Evolutionary conservation across 805 yeast genomes (phyloP), one percentile per base, ranked within the genome.

Genomic region (Ogataea nakhonphanomensis): DNA sequence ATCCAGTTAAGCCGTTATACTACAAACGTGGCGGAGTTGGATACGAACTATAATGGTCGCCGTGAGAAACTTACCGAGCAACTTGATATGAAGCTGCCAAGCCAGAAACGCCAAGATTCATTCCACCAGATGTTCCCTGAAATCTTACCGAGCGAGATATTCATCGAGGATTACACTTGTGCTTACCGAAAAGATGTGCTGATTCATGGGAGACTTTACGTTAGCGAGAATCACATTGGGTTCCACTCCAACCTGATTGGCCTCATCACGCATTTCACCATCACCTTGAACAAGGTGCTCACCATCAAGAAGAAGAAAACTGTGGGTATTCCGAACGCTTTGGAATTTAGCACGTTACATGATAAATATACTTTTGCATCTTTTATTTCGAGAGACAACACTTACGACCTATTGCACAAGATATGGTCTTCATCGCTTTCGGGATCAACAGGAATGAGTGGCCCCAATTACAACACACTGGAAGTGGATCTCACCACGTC

Each of bases 181-280:
- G 89, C 89, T 0, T 65, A 74, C 23, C 41, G 57, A n/a, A 78
- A 80, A 13, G 89, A 83, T 49, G 78, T 83, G 28, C 60, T 83
- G 24, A 68, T 80, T 12, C 90, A 83, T 46, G 90, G 90, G 12
- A 70, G 75, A 45, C 53, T 83, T 54, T 82, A 76, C 57, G 59
- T 83, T 6, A 70, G 79, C 30, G 77, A 76, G 41, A 65, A 67
- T 39, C 71, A 70, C 50, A 58, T 83, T 12, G 73, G 81, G 50
- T 83, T 83, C 60, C 78, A 79, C 48, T 78, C 87, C 1, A 81
- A 79, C 48, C 73, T 83, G 33, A 65, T 82, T 41, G 88, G 88
- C 0, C 73, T 81, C 71, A 79, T 78, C 1, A 81, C 86, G 1
- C 74, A 74, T 44, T 54, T 80, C 13, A 55, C 70, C 3, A 70